Conservation (phyloP, 768 basidiomycete species). For the Suillus variegatus region DNA sequence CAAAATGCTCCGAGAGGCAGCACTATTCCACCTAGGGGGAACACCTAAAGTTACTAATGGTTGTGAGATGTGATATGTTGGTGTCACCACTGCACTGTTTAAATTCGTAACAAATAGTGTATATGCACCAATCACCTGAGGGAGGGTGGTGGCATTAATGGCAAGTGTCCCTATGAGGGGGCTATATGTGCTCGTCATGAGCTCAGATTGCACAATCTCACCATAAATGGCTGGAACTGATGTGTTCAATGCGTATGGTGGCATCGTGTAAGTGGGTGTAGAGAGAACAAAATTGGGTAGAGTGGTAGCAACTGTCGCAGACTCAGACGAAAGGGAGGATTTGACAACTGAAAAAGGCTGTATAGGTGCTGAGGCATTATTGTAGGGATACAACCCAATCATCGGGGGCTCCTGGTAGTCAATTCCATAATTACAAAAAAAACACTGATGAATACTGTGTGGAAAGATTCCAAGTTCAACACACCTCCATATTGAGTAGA, state of each 20-base stretch:
- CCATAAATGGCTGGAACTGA: slow-evolving; percentile 58
- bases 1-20: slow-evolving; percentile 12
- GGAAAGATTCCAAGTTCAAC: slow-evolving; percentile 1
- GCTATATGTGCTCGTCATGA: slow-evolving; percentile 72
- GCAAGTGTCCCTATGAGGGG: slow-evolving; percentile 50
- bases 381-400: slow-evolving; percentile 72
- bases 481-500: slow-evolving; percentile 80
- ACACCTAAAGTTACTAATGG: slow-evolving; percentile 59
- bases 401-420: slow-evolving; percentile 71
- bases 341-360: slow-evolving; percentile 44
- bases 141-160: slow-evolving; percentile 55
- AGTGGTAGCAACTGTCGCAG: slow-evolving; percentile 65
- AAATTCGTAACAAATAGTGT: slow-evolving; percentile 62
- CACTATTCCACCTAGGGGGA: slow-evolving; percentile 58
- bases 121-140: slow-evolving; percentile 50
- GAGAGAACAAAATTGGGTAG: slow-evolving; percentile 71
- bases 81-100: slow-evolving; percentile 53
- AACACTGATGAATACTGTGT: slow-evolving; percentile 9
- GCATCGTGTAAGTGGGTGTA: slow-evolving; percentile 64
- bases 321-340: slow-evolving; percentile 58
- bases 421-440: slow-evolving; percentile 63
- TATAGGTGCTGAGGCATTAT: slow-evolving; percentile 44
- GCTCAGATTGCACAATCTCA: slow-evolving; percentile 57
- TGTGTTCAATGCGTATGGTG: slow-evolving; percentile 68
- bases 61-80: slow-evolving; percentile 47